Conservation (phyloP, 2,329 filamentous ascomycete genomes). For the Monosporascus sp. region DNA sequence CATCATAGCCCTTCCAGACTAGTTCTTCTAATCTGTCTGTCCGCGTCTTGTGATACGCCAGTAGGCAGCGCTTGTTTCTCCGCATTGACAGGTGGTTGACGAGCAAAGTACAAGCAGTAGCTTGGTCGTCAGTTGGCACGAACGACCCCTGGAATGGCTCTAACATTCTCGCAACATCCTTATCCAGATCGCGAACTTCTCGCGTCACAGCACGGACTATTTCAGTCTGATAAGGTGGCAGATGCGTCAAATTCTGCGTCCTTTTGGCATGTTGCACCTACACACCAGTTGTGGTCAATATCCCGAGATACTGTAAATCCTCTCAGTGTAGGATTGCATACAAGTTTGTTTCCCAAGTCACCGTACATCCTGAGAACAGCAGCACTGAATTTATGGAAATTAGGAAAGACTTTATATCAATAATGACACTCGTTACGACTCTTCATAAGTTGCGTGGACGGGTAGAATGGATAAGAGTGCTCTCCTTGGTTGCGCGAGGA, state of each 20-base stretch:
- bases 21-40: conserved; percentile 90
- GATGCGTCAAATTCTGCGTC: conserved; percentile 76
- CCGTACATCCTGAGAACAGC: conserved; percentile 63
- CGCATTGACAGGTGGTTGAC: conserved; percentile 95
- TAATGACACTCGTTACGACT: neutral
- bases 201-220: conserved; percentile 80
- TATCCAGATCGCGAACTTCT: conserved; percentile 90
- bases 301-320: neutral
- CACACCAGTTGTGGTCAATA: conserved; percentile 9
- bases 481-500: neutral
- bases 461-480: neutral
- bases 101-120: conserved; percentile 79
- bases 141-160: conserved; percentile 81
- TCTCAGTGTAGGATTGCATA: conserved; percentile 31
- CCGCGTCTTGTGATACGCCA: conserved; percentile 88
- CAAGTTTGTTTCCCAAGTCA: conserved; percentile 80
- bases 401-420: neutral
- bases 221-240: conserved; percentile 90
- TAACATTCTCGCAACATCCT: conserved; percentile 73
- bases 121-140: conserved; percentile 76
- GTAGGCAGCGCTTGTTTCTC: conserved; percentile 88
- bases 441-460: neutral
- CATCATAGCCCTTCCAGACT: conserved; percentile 84
- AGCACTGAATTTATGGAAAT: neutral
- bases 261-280: conserved; percentile 95